phyloP scores from a whole-genome alignment of 1,139 yeast species.

The Debaryomycetaceae sp. region DNA sequence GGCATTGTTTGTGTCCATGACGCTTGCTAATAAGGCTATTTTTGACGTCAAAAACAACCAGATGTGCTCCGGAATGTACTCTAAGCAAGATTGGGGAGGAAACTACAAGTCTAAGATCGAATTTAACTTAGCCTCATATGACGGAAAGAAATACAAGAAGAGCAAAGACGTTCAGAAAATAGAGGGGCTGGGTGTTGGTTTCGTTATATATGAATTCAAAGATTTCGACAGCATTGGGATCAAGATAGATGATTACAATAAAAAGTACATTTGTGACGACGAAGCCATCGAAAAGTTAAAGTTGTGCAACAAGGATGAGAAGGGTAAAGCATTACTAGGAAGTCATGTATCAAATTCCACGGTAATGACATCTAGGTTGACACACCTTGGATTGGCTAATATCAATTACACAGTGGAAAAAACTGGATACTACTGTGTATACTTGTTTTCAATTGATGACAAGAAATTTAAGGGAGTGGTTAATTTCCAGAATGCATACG shows the following conservation, averaged over 20 bases:
- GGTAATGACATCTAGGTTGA: conserved; percentile 55
- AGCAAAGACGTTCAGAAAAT: conserved; percentile 17
- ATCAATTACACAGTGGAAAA: conserved; percentile 60
- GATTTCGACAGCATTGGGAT: conserved; percentile 70
- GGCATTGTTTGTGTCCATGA: background rate
- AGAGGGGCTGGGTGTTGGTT: conserved; percentile 47
- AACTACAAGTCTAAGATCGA: conserved; percentile 59
- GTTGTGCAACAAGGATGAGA: conserved; percentile 52
- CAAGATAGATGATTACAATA: conserved; percentile 24
- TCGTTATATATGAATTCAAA: conserved; percentile 78
- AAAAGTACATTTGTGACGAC: conserved; percentile 73
- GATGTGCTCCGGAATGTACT: conserved; percentile 86
- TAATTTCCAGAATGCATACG: conserved; percentile 87
- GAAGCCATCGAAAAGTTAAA: conserved; percentile 50
- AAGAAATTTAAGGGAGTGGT: conserved; percentile 59
- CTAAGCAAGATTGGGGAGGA: conserved; percentile 88
- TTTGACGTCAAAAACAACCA: conserved; percentile 53
- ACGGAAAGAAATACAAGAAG: conserved; percentile 30
- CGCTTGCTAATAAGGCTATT: conserved; percentile 44
- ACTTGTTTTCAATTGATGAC: conserved; percentile 50
- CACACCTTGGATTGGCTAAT: conserved; percentile 57
- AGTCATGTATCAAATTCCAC: conserved; percentile 47
- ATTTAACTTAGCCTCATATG: conserved; percentile 39
- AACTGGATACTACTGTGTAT: conserved; percentile 92
- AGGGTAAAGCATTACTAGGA: conserved; percentile 60